A percentile compares a stretch with the other conserved stretches of the same genome.
These are phyloP conservation scores for Pseudopyricularia cyperi DNA, from an alignment of 2,329 filamentous ascomycete species.

Conservation along the genomic window DNA sequence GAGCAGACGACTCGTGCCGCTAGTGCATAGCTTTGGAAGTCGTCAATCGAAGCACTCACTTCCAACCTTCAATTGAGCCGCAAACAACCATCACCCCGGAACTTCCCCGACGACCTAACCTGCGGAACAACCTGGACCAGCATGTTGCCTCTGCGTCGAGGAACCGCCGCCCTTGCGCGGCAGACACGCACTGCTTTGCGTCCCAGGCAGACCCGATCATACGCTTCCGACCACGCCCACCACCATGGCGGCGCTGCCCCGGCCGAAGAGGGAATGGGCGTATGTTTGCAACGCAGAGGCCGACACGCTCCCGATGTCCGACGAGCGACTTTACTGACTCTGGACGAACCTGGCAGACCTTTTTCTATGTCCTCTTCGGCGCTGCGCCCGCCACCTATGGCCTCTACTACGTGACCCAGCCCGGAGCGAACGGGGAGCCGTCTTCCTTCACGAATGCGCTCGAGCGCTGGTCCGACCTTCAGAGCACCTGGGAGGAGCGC, in stretches of 20 bases:
- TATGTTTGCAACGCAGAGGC: slow-evolving; percentile 22
- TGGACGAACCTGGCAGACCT: slow-evolving; percentile 22
- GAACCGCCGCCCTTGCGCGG: slow-evolving; percentile 22
- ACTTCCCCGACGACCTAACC: background rate
- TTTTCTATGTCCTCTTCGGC: slow-evolving; percentile 32
- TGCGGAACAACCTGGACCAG: slow-evolving; percentile 1
- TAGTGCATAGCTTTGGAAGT: background rate
- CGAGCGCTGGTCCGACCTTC: slow-evolving; percentile 30
- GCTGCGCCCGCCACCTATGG: slow-evolving; percentile 28
- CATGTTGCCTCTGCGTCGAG: slow-evolving; percentile 24
- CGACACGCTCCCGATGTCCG: too few relatives aligned
- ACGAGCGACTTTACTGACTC: background rate
- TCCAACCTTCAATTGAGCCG: background rate
- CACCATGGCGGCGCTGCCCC: slow-evolving; percentile 22
- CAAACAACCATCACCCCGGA: background rate
- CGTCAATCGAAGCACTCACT: background rate
- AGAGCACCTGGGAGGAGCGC: slow-evolving; percentile 36
- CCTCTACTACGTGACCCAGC: slow-evolving; percentile 36
- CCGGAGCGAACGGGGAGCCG: slow-evolving; percentile 34
- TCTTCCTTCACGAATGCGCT: slow-evolving; percentile 33
- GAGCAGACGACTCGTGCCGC: background rate
- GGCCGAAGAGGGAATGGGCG: slow-evolving; percentile 41
- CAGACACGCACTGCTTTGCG: slow-evolving; percentile 16
- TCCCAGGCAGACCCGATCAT: slow-evolving; percentile 28
- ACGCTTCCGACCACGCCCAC: slow-evolving; percentile 35